Evolutionary conservation across 116 monocot species (phyloP).

Genomic region (Cymodocea nodosa): DNA sequence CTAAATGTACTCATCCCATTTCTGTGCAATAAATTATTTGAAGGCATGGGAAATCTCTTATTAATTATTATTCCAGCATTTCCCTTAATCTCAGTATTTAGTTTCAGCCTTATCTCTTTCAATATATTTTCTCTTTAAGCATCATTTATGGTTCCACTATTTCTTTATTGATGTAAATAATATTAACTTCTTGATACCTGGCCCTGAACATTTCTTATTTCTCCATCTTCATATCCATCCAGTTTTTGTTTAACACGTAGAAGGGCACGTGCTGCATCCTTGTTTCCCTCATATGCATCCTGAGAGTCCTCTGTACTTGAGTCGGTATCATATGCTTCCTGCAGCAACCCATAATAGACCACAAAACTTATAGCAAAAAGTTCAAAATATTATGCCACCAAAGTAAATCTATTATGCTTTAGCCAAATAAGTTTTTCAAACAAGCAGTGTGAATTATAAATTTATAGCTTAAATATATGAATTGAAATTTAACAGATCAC

Average conservation of each 20-base stretch:
- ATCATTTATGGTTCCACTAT: no score
- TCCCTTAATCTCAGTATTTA: no score
- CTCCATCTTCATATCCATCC: slow-evolving; percentile 93
- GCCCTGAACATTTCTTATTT: slow-evolving; percentile 84
- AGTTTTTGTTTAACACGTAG: slow-evolving; percentile 87
- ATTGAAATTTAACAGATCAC: slow-evolving; percentile 13
- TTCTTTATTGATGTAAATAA: neutral
- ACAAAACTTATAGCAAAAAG: no score
- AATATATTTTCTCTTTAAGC: no score
- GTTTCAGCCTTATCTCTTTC: no score
- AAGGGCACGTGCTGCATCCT: slow-evolving; percentile 86
- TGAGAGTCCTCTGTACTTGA: slow-evolving; percentile 62
- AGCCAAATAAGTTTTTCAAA: neutral
- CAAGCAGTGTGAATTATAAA: neutral
- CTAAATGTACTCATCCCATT: no score
- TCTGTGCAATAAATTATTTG: no score
- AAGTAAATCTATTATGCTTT: no score
- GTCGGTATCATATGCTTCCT: slow-evolving; percentile 64
- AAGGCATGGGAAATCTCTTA: no score
- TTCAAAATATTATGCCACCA: no score
- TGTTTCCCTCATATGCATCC: slow-evolving; percentile 84
- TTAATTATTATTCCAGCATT: no score
- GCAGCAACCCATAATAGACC: slow-evolving; percentile 2
- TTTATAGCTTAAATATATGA: neutral
- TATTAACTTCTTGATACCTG: slow-evolving; percentile 35